These are phyloP conservation scores for Suhomyces guaymorum DNA, from an alignment of 1,139 yeast genomes.

Conservation along the genomic window DNA sequence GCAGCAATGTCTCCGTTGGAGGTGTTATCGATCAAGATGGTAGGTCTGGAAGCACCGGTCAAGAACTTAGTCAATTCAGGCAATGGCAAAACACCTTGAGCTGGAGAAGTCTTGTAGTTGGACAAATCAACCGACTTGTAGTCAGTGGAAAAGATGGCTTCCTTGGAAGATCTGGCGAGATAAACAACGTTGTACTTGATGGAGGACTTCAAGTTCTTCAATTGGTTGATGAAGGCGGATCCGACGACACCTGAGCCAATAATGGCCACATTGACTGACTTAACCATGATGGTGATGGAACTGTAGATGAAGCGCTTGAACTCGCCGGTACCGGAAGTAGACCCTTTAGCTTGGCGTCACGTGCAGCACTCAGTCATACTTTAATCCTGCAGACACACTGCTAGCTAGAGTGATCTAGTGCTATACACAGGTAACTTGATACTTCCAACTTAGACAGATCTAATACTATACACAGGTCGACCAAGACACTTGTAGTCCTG, in stretches of 20 bases:
- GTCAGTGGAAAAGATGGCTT: constrained; percentile 66
- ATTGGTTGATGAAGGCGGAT: constrained; percentile 65
- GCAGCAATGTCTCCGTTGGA: constrained; percentile 77
- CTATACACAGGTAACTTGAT: no score
- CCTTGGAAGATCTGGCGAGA: constrained; percentile 69
- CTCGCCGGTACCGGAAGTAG: constrained; percentile 8
- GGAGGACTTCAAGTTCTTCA: constrained; percentile 64
- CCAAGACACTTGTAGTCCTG: no score
- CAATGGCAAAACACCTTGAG: constrained; percentile 53
- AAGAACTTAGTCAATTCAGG: constrained; percentile 63
- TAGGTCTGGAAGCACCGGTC: constrained; percentile 67
- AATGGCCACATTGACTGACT: constrained; percentile 74
- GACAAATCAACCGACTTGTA: constrained; percentile 68
- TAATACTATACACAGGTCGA: no score
- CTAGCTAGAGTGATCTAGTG: no score
- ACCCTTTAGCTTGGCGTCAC: not conserved
- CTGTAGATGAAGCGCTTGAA: constrained; percentile 1
- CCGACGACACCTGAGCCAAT: constrained; percentile 97
- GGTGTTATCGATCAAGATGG: constrained; percentile 90
- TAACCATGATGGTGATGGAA: constrained; percentile 46
- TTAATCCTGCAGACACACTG: no score
- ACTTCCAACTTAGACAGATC: no score
- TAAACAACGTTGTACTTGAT: constrained; percentile 75
- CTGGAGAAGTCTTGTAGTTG: constrained; percentile 51
- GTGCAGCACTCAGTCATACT: no score